phyloP scores from a whole-genome alignment of 2,329 filamentous ascomycete genomes.

The Paramyrothecium roridum region DNA sequence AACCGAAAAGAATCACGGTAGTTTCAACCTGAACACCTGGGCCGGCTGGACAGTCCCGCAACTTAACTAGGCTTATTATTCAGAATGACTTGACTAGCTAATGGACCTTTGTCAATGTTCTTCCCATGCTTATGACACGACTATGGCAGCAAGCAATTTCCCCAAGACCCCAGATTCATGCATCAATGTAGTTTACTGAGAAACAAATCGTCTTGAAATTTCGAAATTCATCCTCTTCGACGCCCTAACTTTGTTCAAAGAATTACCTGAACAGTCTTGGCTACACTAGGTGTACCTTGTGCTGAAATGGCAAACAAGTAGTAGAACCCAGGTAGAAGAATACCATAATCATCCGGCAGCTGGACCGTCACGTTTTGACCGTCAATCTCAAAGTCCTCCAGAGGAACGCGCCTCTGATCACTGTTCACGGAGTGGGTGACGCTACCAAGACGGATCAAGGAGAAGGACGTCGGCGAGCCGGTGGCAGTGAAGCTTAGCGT shows the following conservation, averaged over 20 bases:
- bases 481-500: constrained; percentile 16
- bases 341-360: constrained; percentile 44
- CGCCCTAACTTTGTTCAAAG: neutral
- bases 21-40: constrained; percentile 2
- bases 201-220: too few relatives aligned
- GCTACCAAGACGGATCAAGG: constrained; percentile 45
- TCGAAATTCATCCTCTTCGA: too few relatives aligned
- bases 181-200: too few relatives aligned
- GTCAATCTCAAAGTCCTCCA: constrained; percentile 23
- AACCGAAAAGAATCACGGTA: neutral
- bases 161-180: too few relatives aligned
- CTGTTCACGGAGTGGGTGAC: constrained; percentile 56
- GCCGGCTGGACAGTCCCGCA: neutral
- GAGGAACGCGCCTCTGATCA: constrained; percentile 51
- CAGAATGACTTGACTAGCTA: too few relatives aligned
- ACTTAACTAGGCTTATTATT: too few relatives aligned
- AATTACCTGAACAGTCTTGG: neutral
- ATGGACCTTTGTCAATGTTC: too few relatives aligned
- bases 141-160: too few relatives aligned
- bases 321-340: constrained; percentile 51
- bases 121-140: too few relatives aligned
- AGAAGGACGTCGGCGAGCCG: constrained; percentile 22
- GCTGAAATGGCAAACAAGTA: constrained; percentile 41
- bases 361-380: constrained; percentile 32
- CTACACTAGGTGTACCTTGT: neutral